Percentiles rank a stretch among this genome's conserved stretches.
Evolutionary conservation across 2,329 filamentous ascomycete species (phyloP).

Genomic region (Arthrobotrys megalospora): DNA sequence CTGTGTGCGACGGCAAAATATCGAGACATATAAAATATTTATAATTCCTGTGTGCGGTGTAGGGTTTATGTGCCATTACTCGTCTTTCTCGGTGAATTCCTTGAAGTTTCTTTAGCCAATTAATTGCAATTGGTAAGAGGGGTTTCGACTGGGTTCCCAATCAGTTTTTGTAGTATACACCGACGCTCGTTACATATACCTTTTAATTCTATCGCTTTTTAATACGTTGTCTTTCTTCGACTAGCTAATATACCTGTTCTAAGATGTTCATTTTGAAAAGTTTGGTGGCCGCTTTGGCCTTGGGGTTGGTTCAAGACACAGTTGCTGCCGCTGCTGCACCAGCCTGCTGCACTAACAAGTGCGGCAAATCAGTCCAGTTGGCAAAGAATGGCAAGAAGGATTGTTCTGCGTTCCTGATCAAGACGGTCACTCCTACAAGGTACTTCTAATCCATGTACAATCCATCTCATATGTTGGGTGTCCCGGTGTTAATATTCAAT

Average conservation of each 20-base stretch:
- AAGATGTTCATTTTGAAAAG: slow-evolving; percentile 45
- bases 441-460: background rate
- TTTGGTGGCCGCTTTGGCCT: slow-evolving; percentile 47
- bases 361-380: slow-evolving; percentile 42
- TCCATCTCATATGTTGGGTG: background rate
- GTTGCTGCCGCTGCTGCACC: slow-evolving; percentile 16
- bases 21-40: background rate
- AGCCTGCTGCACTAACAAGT: slow-evolving; percentile 41
- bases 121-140: background rate
- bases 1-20: slow-evolving; percentile 21
- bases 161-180: background rate
- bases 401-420: slow-evolving; percentile 46
- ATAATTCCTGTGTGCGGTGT: background rate
- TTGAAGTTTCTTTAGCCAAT: background rate
- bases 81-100: background rate
- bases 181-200: slow-evolving; percentile 15
- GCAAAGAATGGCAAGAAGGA: slow-evolving; percentile 41
- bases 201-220: background rate
- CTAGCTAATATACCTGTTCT: background rate
- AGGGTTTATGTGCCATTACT: background rate
- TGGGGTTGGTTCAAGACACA: slow-evolving; percentile 38
- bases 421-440: slow-evolving; percentile 40
- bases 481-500: background rate
- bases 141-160: background rate
- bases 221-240: background rate